phyloP scores from a whole-genome alignment of 306 rosid species.

The Lablab purpureus region DNA sequence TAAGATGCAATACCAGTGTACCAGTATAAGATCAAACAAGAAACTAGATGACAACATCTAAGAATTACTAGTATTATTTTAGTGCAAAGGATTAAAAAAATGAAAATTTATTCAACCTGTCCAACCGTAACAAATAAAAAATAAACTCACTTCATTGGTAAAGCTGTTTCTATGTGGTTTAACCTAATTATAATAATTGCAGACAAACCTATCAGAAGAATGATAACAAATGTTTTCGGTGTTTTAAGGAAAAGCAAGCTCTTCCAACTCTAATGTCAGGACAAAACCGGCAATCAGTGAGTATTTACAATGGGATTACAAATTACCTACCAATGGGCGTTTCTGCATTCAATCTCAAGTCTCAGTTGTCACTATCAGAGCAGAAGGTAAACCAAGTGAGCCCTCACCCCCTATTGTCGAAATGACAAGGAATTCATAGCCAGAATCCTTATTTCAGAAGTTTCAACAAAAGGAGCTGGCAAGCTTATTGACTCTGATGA shows the following conservation, averaged over 20 bases:
- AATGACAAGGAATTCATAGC: constrained; percentile 7
- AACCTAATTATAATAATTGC: constrained; percentile 29
- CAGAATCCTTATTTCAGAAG: background rate
- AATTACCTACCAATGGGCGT: constrained; percentile 1
- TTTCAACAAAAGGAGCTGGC: constrained; percentile 23
- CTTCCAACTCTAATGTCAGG: background rate
- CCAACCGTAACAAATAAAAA: constrained; percentile 15
- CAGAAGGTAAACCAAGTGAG: background rate
- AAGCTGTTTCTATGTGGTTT: constrained; percentile 33
- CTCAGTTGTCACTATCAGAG: background rate
- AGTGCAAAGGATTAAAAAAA: no score
- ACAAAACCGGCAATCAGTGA: constrained; percentile 6
- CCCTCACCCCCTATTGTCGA: background rate
- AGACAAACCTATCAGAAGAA: constrained; percentile 28
- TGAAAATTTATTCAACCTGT: background rate
- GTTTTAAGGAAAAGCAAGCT: constrained; percentile 3
- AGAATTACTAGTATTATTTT: no score
- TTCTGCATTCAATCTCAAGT: background rate
- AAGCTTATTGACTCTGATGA: constrained; percentile 24
- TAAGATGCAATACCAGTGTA: no score
- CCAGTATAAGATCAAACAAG: no score
- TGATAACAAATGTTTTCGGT: background rate
- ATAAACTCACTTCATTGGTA: no score
- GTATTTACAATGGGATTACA: constrained; percentile 24
- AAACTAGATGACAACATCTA: no score